Evolutionary conservation across 2,329 filamentous ascomycete genomes (phyloP).

Genomic region (Botrytis hyacinthi): DNA sequence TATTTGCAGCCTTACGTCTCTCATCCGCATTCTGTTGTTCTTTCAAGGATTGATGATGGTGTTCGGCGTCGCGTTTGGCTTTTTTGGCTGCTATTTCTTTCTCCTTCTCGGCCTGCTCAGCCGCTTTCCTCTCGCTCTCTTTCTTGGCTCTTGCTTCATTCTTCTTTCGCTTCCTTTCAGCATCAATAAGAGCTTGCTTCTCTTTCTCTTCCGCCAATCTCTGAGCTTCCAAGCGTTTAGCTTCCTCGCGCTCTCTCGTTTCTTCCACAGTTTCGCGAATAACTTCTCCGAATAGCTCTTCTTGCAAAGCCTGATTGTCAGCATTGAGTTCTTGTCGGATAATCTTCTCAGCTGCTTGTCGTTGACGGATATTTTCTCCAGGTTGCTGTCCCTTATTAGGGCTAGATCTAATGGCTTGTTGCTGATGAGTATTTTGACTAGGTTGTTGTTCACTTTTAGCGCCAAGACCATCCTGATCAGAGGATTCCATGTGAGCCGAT

Average conservation of each 20-base stretch:
- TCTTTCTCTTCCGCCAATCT: background rate
- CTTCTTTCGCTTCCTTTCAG: background rate
- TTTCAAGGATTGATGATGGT: constrained; percentile 15
- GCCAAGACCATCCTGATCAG: background rate
- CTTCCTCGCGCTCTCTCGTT: background rate
- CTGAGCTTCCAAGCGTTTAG: constrained; percentile 6
- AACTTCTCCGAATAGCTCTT: constrained; percentile 29
- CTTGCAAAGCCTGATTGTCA: constrained; percentile 20
- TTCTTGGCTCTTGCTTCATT: constrained; percentile 17
- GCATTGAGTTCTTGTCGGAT: constrained; percentile 24
- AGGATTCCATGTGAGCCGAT: background rate
- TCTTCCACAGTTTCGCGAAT: constrained; percentile 24
- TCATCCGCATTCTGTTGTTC: constrained; percentile 2
- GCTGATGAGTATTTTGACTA: background rate
- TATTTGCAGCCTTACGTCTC: constrained; percentile 19
- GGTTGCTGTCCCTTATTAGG: background rate
- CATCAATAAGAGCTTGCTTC: background rate
- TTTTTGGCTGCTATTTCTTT: constrained; percentile 18
- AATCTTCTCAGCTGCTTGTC: constrained; percentile 26
- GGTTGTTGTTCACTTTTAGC: background rate
- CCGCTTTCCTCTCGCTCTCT: constrained; percentile 10
- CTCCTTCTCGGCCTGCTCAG: constrained; percentile 20
- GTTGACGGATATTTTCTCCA: constrained; percentile 17
- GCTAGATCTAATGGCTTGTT: background rate
- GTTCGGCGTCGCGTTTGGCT: constrained; percentile 21